Percentiles rank a stretch among this genome's conserved stretches.
These are phyloP conservation scores for Fusarium sp. DNA, from an alignment of 2,329 filamentous ascomycete species.

Conservation along the genomic window DNA sequence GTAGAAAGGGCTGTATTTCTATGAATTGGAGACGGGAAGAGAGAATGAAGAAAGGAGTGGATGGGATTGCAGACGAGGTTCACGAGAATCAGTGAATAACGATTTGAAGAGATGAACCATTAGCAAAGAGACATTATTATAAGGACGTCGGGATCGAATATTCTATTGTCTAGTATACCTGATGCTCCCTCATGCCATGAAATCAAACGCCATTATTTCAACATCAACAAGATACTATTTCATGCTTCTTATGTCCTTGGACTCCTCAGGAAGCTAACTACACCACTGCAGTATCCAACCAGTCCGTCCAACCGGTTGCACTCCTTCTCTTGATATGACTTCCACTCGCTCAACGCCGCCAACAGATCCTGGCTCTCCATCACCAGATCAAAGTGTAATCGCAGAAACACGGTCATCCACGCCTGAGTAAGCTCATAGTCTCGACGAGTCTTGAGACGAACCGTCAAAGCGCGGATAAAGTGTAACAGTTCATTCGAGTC, in stretches of 20 bases:
- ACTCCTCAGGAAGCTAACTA: constrained; percentile 81
- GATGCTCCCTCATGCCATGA: constrained; percentile 17
- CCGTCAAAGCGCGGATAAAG: constrained; percentile 85
- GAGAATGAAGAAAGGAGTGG: background rate
- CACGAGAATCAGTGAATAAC: constrained; percentile 20
- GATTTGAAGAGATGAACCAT: constrained; percentile 23
- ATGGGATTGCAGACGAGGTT: constrained; percentile 13
- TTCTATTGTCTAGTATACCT: constrained; percentile 19
- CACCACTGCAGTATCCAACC: constrained; percentile 88
- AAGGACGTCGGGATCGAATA: constrained; percentile 1
- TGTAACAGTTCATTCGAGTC: constrained; percentile 76
- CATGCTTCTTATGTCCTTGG: constrained; percentile 58
- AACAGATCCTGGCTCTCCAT: constrained; percentile 65
- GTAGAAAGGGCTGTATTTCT: constrained; percentile 15
- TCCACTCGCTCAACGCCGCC: constrained; percentile 74
- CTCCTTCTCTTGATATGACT: constrained; percentile 76
- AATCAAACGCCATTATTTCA: constrained; percentile 20
- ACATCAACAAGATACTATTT: background rate
- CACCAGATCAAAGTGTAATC: constrained; percentile 74
- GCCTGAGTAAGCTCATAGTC: constrained; percentile 96
- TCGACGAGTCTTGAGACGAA: constrained; percentile 71
- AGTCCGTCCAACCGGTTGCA: constrained; percentile 76
- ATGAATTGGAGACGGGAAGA: constrained; percentile 18
- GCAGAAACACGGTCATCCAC: constrained; percentile 96
- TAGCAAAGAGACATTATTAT: background rate